Percentiles rank a stretch among this genome's conserved stretches.
Evolutionary conservation across 768 basidiomycete genomes (phyloP).

Genomic region (Suillus lakei): DNA sequence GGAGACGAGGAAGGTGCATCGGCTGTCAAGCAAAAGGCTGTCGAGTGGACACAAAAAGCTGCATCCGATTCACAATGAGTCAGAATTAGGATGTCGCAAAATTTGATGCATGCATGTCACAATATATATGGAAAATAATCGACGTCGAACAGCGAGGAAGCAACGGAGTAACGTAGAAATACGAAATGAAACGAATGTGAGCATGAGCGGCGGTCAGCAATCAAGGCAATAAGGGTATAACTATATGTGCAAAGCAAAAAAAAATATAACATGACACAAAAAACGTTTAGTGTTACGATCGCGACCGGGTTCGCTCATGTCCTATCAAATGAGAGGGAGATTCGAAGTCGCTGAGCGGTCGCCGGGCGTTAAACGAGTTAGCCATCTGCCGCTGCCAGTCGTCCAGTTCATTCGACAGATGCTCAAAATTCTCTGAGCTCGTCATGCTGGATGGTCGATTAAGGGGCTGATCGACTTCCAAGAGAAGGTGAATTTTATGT

Average conservation of each 20-base stretch:
- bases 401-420: conserved; percentile 81
- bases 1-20: conserved; percentile 87
- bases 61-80: conserved; percentile 24
- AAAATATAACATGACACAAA: conserved; percentile 20
- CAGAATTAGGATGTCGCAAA: conserved; percentile 23
- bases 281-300: conserved; percentile 43
- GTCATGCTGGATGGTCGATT: conserved; percentile 74
- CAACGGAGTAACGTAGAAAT: conserved; percentile 39
- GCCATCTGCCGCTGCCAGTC: conserved; percentile 87
- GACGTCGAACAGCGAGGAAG: conserved; percentile 37
- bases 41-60: conserved; percentile 87
- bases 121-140: conserved; percentile 42
- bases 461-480: conserved; percentile 86
- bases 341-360: conserved; percentile 76
- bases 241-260: conserved; percentile 37
- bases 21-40: conserved; percentile 83
- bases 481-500: conserved; percentile 88
- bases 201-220: conserved; percentile 38
- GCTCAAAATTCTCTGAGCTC: conserved; percentile 85
- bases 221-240: conserved; percentile 39
- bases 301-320: conserved; percentile 65
- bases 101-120: conserved; percentile 36
- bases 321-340: conserved; percentile 48
- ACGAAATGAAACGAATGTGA: conserved; percentile 63
- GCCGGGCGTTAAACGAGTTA: conserved; percentile 75